Base-by-base conservation (phyloP, 345 rosid species). In the Noccaea bulbosa region DNA sequence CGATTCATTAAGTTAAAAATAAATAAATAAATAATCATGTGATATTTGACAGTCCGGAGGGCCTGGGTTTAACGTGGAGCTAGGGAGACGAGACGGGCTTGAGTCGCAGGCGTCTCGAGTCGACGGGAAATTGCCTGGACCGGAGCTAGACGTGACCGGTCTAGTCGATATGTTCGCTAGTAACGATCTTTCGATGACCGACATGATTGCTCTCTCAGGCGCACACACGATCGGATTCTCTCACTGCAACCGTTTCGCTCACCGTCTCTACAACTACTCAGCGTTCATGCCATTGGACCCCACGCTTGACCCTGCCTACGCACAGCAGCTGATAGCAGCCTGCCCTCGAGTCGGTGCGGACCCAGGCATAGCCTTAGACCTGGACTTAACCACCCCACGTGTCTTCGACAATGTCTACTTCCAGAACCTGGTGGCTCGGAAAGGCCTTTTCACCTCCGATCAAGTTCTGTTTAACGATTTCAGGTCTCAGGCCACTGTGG, bases 201-300 rank as follows among this genome's bases (percentile, higher is more conserved):
- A 94, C 60, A 85, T 89, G 99, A 81, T 94, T 52, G 96, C 97
- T 9, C 90, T 94, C 30, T 94, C 80, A 5, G 99, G 96, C n/a
- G 93, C 89, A 8, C 99, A 94, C 62, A 91, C 97, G 0, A 5
- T 94, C 4, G 97, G 97, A 45, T 91, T 89, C 82, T 89, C 97
- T 46, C 96, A 91, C 61, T 94, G 95, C 78, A 8, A 46, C 60
- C 88, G 90, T 50, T 86, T 94, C 3, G 77, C 88, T 1, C 68
- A 84, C 46, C 88, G 97, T 10, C 55, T 91, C 67, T 81, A 94
- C 78, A 79, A 84, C 0, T 90, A 80, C 82, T 84, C 97, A 16
- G 5, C 79, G 8, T 61, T 87, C 1, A 79, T 80, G 52, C 52
- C 81, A 0, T 73, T 91, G 0, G 97, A 94, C 51, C 97, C 99